Evolutionary conservation across 192 early-diverging fungal genomes (phyloP), one percentile per base, ranked within the genome.

Genomic region (Rhizophagus sp.): DNA sequence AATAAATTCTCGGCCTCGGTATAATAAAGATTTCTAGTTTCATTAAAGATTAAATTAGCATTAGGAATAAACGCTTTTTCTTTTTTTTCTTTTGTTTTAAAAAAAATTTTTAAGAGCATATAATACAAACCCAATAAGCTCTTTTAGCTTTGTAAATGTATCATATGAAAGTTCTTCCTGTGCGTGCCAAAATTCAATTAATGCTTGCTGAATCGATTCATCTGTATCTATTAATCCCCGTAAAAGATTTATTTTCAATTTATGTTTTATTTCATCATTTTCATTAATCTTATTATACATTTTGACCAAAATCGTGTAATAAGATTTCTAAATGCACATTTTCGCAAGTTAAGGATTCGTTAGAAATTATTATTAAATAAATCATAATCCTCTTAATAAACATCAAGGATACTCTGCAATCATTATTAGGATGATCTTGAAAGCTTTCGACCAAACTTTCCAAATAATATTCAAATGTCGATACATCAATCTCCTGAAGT

Each of bases 1-100:
- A 89, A 95, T 11, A 87, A 84, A 25, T 89, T 86, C 81, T 95
- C 94, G 0, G 86, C 82, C 34, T 92, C 85, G 19, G 91, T 84
- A 15, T 87, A 80, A 70, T 94, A 95, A 84, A 93, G 81, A 33
- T 87, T 84, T 62, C 89, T 89, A 66, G 12, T 49, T 24, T 6
- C 17, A 67, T 52, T 22, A 7, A 34, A 41, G 41, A 17, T 44
- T 11, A 41, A 22, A 25, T 44, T 17, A 25, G 24, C 17, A 72
- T 15, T 62, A 44, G 10, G 5, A 8, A n/a, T 66, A 67, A 27
- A 13, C 0, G 36, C 3, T 36, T 5, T 36, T 34, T 22, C 34
- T 4, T 34, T 36, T 7, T 1, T 17, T 34, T 19, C 2, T 19
- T 25, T n/a, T 25, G n/a, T 25, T 19, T 33, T 49, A 19, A 72